Evolutionary conservation across 1,139 yeast genomes (phyloP).

Genomic region (Kurtzmaniella quercitrusa): DNA sequence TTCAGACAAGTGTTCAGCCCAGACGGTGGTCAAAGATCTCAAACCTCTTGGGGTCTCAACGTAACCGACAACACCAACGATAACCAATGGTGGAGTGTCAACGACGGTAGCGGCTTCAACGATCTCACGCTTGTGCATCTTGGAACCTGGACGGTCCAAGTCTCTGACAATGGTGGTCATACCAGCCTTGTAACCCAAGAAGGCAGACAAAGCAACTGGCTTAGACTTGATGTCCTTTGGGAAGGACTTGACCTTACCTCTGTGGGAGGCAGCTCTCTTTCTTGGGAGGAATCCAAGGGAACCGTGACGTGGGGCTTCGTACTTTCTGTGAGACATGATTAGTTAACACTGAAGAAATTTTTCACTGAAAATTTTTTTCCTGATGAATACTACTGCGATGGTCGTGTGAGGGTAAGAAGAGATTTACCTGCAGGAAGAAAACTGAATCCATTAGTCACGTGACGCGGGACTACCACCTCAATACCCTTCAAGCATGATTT

Average conservation of each 20-base stretch:
- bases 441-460: no score
- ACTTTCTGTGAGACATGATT: constrained; percentile 98
- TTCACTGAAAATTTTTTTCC: neutral
- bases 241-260: constrained; percentile 99
- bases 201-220: constrained; percentile 99
- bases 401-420: constrained; percentile 1
- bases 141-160: constrained; percentile 99
- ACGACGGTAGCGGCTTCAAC: constrained; percentile 99
- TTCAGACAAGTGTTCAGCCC: constrained; percentile 99
- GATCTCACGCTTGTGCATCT: constrained; percentile 99
- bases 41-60: constrained; percentile 99
- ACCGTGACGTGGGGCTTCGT: constrained; percentile 99
- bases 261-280: constrained; percentile 98
- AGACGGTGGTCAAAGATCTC: constrained; percentile 98
- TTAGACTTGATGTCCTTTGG: constrained; percentile 98
- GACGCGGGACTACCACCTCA: no score
- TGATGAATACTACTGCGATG: neutral
- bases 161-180: constrained; percentile 99
- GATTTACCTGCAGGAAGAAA: neutral
- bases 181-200: constrained; percentile 99
- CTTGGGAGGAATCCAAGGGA: constrained; percentile 99
- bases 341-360: constrained; percentile 19
- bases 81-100: constrained; percentile 98
- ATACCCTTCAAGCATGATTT: no score
- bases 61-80: constrained; percentile 99